phyloP scores from a whole-genome alignment of 371 early-diverging fungal species.

The Mycotypha africana region DNA sequence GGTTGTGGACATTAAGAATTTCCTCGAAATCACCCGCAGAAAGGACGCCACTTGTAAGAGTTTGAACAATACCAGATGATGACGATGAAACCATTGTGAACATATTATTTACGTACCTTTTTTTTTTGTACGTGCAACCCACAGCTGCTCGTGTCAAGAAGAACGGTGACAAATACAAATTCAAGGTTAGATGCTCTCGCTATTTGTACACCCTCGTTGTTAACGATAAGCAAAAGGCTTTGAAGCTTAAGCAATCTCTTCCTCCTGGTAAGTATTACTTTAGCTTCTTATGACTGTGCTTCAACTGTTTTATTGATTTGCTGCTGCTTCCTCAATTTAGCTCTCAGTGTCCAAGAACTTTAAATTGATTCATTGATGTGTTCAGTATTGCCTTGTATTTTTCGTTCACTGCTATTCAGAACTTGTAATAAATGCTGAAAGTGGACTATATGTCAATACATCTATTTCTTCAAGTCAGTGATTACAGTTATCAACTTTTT shows the following conservation, averaged over 20 bases:
- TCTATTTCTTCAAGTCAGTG: too few relatives aligned
- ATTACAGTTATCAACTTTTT: too few relatives aligned
- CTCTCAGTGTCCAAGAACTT: conserved; percentile 27
- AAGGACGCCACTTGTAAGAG: conserved; percentile 87
- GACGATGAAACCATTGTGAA: not conserved
- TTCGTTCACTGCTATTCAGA: too few relatives aligned
- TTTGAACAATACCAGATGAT: too few relatives aligned
- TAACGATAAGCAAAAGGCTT: conserved; percentile 89
- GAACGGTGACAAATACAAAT: conserved; percentile 89
- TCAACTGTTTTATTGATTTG: too few relatives aligned
- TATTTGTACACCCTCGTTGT: conserved; percentile 92
- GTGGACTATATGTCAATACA: too few relatives aligned
- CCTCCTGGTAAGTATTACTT: conserved; percentile 60
- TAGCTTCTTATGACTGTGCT: too few relatives aligned
- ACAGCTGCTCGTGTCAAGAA: conserved; percentile 89
- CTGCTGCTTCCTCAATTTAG: conserved; percentile 1
- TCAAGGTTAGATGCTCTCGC: conserved; percentile 95
- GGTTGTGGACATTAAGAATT: conserved; percentile 92
- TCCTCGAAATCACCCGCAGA: conserved; percentile 87
- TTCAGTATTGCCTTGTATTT: not conserved
- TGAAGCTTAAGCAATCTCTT: conserved; percentile 87
- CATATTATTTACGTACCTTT: too few relatives aligned
- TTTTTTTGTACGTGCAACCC: not conserved
- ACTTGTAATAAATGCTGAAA: too few relatives aligned
- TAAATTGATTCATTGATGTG: conserved; percentile 11